Base-by-base conservation (phyloP, 768 basidiomycete genomes). In the Lyophyllum atratum region DNA sequence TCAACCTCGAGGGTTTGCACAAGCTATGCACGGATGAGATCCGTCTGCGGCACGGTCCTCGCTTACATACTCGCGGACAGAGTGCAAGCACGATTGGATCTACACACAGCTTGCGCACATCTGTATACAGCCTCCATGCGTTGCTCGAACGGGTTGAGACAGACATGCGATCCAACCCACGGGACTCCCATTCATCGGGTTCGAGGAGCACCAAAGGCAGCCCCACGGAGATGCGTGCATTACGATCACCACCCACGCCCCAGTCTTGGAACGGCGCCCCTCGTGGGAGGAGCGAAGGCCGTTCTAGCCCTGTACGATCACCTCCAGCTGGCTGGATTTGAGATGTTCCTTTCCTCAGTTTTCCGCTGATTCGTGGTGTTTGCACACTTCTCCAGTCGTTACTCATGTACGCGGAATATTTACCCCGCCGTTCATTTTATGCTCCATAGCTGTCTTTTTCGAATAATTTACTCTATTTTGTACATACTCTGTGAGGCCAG, bases 11-110 rank as follows among this genome's bases (percentile, higher is more conserved):
- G 0, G 80, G 80, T 44, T 78, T 94, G 17, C 76, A 83, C 58
- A 79, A 76, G 59, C 78, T 94, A 1, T 93, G 92, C 65, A 70
- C 72, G 8, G 83, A 85, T 17, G 89, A 93, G 72, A 78, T 92
- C 34, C 79, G 80, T 19, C 76, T 78, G 26, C 76, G 79, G 25
- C 81, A 81, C 48, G 75, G 70, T 26, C 66, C 76, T 25, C 69
- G 75, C 49, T 63, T 74, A 17, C 80, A 77, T 57, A 68, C 71
- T 15, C 76, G 80, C 19, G 82, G 79, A 11, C 74, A 75, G 52
- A 70, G 70, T 47, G 60, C 71, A 28, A 71, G 68, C 64, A 72
- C 72, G 14, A 57, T 64, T 0, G 65, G 66, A 28, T 76, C 77
- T 34, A 64, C 76, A 22, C 80, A 80, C 54, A 85, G 84, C 65